Base-by-base conservation (phyloP, 768 basidiomycete species). In the Pleurotus giganteus region DNA sequence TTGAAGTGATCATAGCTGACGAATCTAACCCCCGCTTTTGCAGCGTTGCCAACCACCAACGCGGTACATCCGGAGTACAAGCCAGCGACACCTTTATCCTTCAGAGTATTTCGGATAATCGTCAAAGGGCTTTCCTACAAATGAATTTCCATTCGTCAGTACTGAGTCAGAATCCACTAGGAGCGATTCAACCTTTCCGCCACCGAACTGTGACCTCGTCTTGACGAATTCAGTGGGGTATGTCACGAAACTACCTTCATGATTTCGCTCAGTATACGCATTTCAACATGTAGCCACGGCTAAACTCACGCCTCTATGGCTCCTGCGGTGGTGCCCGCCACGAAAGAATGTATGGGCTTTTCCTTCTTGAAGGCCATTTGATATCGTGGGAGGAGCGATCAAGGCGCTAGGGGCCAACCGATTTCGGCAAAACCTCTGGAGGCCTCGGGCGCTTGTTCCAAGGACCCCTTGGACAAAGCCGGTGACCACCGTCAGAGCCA, bases 1-100 rank as follows among this genome's bases (percentile, higher is more conserved):
- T 98, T 98, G 75, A 94, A 95, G 66, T 88, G 80, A 66, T 98
- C 95, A 71, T 99, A 99, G 61, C 86, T 89, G 54, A 97, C 82
- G 69, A 99, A 99, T 39, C 97, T 80, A 32, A 99, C 95, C 3
- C 95, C 97, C 1, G 97, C 97, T 75, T 99, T 99, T 61, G 84
- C 66, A 0, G 95, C 81, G 68, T 98, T 98, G 11, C 96, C 97
- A 12, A 94, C 76, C 4, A 98, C 83, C 13, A 98, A 79, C 0
- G 97, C 96, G 17, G 81, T 82, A 63, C 90, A 93, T 65, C 95
- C 94, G 0, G 94, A 91, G 61, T 99, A 99, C n/a, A 99, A 78
- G 0, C 96, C 97, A 0, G 68, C 66, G 12, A 97, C 60, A 7
- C 97, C 97, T 58, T 89, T 85, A 1, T 79, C 79, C 57, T 78